Conservation (phyloP, 192 early-diverging fungal species). For the Funneliformis mosseae region DNA sequence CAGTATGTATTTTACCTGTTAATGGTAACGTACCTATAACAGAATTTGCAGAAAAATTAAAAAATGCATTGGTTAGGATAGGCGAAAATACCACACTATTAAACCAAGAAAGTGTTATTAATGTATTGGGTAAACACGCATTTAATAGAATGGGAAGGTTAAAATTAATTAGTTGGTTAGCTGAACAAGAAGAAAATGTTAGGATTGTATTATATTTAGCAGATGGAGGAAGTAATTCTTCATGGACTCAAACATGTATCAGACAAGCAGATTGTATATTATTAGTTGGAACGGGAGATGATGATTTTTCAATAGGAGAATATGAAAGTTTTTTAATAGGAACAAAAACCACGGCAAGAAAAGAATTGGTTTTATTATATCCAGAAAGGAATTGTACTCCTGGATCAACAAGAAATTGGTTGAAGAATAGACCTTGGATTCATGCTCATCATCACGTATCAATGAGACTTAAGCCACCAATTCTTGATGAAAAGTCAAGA, state of each 20-base stretch:
- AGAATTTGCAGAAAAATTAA: slow-evolving; percentile 86
- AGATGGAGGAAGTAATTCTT: slow-evolving; percentile 84
- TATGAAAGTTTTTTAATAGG: slow-evolving; percentile 89
- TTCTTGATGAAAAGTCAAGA: slow-evolving; percentile 45
- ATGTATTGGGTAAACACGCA: slow-evolving; percentile 85
- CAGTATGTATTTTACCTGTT: slow-evolving; percentile 92
- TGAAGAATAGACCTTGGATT: slow-evolving; percentile 91
- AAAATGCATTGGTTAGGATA: slow-evolving; percentile 66
- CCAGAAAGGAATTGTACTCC: slow-evolving; percentile 69
- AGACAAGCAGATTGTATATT: slow-evolving; percentile 95
- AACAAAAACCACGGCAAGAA: slow-evolving; percentile 97
- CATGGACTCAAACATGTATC: slow-evolving; percentile 96
- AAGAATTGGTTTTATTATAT: slow-evolving; percentile 94
- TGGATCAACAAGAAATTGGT: slow-evolving; percentile 89
- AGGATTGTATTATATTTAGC: slow-evolving; percentile 94
- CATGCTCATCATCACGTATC: slow-evolving; percentile 97
- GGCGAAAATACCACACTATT: slow-evolving; percentile 76
- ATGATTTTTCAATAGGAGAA: slow-evolving; percentile 86
- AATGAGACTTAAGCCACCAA: slow-evolving; percentile 56
- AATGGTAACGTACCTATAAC: slow-evolving; percentile 76
- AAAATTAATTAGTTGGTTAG: slow-evolving; percentile 91
- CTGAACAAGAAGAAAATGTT: slow-evolving; percentile 88
- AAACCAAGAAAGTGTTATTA: slow-evolving; percentile 79
- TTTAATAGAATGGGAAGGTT: slow-evolving; percentile 90
- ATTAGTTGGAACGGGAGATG: slow-evolving; percentile 90